These are phyloP conservation scores for Leccinum barrowsii DNA, from an alignment of 768 basidiomycete genomes.

Conservation along the genomic window DNA sequence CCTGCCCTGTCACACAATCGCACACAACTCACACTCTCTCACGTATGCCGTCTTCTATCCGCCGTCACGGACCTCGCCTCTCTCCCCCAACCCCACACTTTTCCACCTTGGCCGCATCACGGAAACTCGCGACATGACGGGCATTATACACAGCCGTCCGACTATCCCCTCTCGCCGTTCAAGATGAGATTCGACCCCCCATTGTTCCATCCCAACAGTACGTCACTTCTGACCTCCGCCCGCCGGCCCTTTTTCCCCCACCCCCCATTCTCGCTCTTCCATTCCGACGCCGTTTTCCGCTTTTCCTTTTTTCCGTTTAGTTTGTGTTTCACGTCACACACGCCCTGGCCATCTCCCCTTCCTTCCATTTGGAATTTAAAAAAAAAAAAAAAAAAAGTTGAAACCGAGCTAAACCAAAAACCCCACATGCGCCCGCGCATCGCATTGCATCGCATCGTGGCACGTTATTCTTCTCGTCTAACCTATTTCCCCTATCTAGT, in stretches of 20 bases:
- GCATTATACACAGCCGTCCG: constrained; percentile 53
- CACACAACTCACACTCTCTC: not conserved
- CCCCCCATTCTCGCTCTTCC: not conserved
- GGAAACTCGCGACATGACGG: not conserved
- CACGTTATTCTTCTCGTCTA: not conserved
- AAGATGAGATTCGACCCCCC: constrained; percentile 99
- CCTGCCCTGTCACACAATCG: no score
- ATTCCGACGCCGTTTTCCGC: not conserved
- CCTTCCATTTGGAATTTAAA: not conserved
- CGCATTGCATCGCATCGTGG: not conserved
- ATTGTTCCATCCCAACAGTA: constrained; percentile 95
- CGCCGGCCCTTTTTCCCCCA: no score
- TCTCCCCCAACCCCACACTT: not conserved
- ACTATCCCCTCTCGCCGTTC: constrained; percentile 98
- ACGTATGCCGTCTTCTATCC: not conserved
- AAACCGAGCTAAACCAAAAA: not conserved
- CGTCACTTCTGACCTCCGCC: constrained; percentile 27
- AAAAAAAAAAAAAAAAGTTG: not conserved
- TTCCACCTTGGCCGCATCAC: not conserved
- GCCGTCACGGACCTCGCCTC: not conserved
- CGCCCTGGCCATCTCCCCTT: no score
- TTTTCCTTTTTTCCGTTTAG: not conserved
- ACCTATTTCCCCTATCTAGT: constrained; percentile 45
- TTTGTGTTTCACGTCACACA: not conserved
- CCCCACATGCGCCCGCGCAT: not conserved